phyloP scores from a whole-genome alignment of 1,139 yeast genomes.

The Blastobotrys malaysiensis region DNA sequence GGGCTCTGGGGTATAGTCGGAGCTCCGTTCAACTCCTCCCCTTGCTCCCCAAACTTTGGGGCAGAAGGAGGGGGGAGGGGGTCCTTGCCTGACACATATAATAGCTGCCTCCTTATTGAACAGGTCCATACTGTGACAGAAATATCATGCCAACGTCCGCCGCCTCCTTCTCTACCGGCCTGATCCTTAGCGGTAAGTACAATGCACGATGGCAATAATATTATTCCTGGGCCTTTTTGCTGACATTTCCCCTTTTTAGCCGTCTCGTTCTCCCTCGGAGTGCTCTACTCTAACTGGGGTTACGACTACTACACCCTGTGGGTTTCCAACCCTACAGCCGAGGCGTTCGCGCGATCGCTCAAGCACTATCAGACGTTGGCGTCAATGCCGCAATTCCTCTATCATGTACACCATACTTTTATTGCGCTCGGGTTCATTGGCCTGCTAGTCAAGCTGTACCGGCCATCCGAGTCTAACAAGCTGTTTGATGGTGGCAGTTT shows the following conservation, averaged over 20 bases:
- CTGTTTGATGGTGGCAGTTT: slow-evolving; percentile 87
- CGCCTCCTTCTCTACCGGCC: slow-evolving; percentile 34
- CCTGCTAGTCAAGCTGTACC: slow-evolving; percentile 69
- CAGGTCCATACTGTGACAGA: neutral
- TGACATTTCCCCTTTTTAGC: slow-evolving; percentile 27
- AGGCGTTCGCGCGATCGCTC: slow-evolving; percentile 55
- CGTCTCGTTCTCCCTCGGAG: slow-evolving; percentile 73
- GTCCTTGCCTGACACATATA: neutral
- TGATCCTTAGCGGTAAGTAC: slow-evolving; percentile 26
- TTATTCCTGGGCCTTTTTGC: neutral
- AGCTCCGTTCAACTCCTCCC: neutral
- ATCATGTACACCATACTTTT: slow-evolving; percentile 56
- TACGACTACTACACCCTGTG: slow-evolving; percentile 80
- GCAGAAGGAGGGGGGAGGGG: neutral
- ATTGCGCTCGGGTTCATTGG: slow-evolving; percentile 65
- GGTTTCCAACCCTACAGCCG: slow-evolving; percentile 46
- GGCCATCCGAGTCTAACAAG: slow-evolving; percentile 76
- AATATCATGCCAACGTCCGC: slow-evolving; percentile 29
- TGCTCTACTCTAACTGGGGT: slow-evolving; percentile 70
- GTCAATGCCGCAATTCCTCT: slow-evolving; percentile 52
- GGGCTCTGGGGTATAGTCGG: neutral
- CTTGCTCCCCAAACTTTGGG: neutral
- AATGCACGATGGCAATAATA: slow-evolving; percentile 14
- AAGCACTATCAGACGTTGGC: slow-evolving; percentile 74
- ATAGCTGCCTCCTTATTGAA: neutral